These are phyloP conservation scores for Gracilaria gracilis DNA, from an alignment of 23 red algal genomes.

Conservation along the genomic window DNA sequence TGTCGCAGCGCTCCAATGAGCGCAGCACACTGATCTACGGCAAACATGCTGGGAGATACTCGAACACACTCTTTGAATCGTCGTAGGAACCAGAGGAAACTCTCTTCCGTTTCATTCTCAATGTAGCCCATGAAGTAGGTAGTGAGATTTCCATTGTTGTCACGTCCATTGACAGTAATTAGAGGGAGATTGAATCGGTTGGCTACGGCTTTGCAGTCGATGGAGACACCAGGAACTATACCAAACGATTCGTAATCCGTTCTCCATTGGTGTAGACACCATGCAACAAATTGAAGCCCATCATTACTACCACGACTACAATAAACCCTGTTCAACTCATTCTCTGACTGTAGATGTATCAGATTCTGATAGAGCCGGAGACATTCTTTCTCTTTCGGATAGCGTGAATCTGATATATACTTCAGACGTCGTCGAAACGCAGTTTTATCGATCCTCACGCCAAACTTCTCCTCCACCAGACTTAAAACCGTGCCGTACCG, in stretches of 20 bases:
- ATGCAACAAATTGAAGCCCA: not conserved
- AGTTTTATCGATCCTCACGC: not conserved
- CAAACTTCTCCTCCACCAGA: not conserved
- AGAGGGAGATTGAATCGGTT: constrained; percentile 3
- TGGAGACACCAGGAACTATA: not conserved
- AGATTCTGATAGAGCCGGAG: not conserved
- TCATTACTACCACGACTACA: not conserved
- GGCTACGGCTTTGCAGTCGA: not conserved
- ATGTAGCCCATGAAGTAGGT: not conserved
- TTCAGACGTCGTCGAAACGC: not conserved
- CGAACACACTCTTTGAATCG: not conserved
- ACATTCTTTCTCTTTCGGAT: not conserved
- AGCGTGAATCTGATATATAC: not conserved
- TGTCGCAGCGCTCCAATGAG: not conserved
- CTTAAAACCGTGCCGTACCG: not conserved
- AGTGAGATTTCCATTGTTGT: not conserved
- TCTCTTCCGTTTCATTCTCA: not conserved
- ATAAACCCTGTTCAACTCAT: not conserved
- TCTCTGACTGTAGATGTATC: not conserved
- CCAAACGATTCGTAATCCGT: constrained; percentile 4
- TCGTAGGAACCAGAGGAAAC: not conserved
- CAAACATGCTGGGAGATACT: not conserved
- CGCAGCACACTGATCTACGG: not conserved
- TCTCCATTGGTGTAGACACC: not conserved
- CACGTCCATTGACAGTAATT: not conserved